Evolutionary conservation across 345 rosid genomes (phyloP), one percentile per base, ranked within the genome.

Genomic region (Populus pruinosa): DNA sequence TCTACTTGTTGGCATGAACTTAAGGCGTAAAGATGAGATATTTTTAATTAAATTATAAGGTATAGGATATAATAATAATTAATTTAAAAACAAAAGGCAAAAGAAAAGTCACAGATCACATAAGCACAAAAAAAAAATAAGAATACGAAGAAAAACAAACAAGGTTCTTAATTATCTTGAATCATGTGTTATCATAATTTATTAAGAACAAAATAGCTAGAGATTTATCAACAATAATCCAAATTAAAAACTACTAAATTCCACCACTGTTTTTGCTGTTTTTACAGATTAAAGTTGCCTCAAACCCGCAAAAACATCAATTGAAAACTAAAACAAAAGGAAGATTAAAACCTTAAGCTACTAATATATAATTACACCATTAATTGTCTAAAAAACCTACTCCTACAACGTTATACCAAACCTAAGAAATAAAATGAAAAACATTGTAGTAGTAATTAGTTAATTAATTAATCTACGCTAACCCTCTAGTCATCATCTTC

Each of bases 401-500:
- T 50, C 17, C 53, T 44, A 12, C 66, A 67, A 35, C 21, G 21
- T 3, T 38, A 55, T 38, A 39, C 33, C 36, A 31, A 65, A 18
- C 25, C 38, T 64, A 29, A 61, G 8, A 39, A 11, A 8, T 69
- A 8, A 1, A 38, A 13, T 69, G 8, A 0, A 38, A 33, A 35
- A 69, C 31, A 25, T 7, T 6, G 2, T 23, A 71, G 39, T 10
- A 31, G 29, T 33, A 33, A 33, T 33, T 33, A 33, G 4, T 33
- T 33, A 33, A 33, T 33, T 33, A 33, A 33, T 27, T 36, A 62
- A 6, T 38, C 7, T 36, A 47, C 12, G 77, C 63, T 77, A 67
- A 69, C 65, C 85, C 70, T 17, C 73, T 81, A 21, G 85, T 69
- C 99, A 96, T 96, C 99, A 96, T 96, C 87, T 67, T 74, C 90